These are phyloP conservation scores for Backusella westeae DNA, from an alignment of 192 early-diverging fungal genomes.

Conservation along the genomic window DNA sequence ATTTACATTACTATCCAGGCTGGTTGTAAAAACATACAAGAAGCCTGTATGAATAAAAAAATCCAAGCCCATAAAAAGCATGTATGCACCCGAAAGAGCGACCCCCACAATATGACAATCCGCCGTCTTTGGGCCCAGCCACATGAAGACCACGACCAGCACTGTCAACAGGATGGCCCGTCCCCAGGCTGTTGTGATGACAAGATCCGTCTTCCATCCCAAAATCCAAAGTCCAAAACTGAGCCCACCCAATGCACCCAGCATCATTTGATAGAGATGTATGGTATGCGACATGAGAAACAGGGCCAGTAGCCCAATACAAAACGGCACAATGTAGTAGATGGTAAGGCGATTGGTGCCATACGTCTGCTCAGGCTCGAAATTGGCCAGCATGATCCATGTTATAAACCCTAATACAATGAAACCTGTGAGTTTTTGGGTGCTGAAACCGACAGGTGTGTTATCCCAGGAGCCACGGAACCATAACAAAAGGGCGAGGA, in stretches of 20 bases:
- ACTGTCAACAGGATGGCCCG: slow-evolving; percentile 37
- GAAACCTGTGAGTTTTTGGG: slow-evolving; percentile 38
- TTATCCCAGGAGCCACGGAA: slow-evolving; percentile 25
- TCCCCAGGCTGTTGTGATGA: slow-evolving; percentile 33
- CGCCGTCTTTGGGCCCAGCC: background rate
- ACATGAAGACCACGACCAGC: slow-evolving; percentile 30
- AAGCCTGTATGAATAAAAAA: slow-evolving; percentile 44
- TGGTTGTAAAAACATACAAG: slow-evolving; percentile 17
- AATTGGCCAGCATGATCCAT: slow-evolving; percentile 42
- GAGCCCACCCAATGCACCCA: slow-evolving; percentile 35
- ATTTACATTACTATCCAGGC: slow-evolving; percentile 16
- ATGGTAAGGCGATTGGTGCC: slow-evolving; percentile 26
- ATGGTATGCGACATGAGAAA: slow-evolving; percentile 36
- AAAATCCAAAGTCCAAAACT: slow-evolving; percentile 43
- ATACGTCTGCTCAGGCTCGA: slow-evolving; percentile 34
- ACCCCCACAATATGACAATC: slow-evolving; percentile 31
- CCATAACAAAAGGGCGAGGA: slow-evolving; percentile 29
- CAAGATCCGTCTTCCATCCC: slow-evolving; percentile 37
- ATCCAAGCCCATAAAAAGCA: slow-evolving; percentile 38
- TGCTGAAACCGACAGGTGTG: background rate
- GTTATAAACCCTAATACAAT: slow-evolving; percentile 35
- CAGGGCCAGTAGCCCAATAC: slow-evolving; percentile 31
- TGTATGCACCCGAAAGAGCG: slow-evolving; percentile 37
- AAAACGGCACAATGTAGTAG: slow-evolving; percentile 36
- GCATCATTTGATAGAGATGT: slow-evolving; percentile 34